phyloP scores from a whole-genome alignment of 2,329 filamentous ascomycete species.

The Colletotrichum noveboracense region DNA sequence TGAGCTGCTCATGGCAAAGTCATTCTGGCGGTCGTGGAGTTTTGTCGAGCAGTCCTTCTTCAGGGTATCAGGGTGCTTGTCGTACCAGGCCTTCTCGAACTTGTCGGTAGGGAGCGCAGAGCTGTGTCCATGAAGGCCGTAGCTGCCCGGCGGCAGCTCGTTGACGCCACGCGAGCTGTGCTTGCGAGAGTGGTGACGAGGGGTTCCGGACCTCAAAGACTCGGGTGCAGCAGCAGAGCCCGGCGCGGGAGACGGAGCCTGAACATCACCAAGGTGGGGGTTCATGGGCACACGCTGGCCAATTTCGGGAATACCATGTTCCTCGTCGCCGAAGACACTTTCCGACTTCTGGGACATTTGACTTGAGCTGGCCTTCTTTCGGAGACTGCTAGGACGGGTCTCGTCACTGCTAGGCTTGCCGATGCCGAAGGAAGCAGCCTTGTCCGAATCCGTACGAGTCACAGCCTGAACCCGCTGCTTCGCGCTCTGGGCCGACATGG shows the following conservation, averaged over 20 bases:
- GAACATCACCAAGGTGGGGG: slow-evolving; percentile 89
- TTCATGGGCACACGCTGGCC: slow-evolving; percentile 94
- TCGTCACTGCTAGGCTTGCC: slow-evolving; percentile 70
- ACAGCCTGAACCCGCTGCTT: slow-evolving; percentile 84
- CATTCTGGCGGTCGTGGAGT: slow-evolving; percentile 61
- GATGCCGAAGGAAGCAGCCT: slow-evolving; percentile 84
- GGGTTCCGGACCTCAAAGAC: slow-evolving; percentile 36
- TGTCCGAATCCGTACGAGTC: slow-evolving; percentile 89
- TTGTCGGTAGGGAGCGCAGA: slow-evolving; percentile 72
- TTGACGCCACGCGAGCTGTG: slow-evolving; percentile 74
- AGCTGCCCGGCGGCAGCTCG: slow-evolving; percentile 81
- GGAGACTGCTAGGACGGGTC: slow-evolving; percentile 41
- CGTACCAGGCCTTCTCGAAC: slow-evolving; percentile 90
- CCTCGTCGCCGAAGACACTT: slow-evolving; percentile 58
- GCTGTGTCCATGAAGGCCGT: slow-evolving; percentile 84
- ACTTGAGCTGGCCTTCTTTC: slow-evolving; percentile 67
- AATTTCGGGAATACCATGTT: slow-evolving; percentile 91
- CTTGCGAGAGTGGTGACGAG: slow-evolving; percentile 69
- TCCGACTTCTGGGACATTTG: slow-evolving; percentile 51
- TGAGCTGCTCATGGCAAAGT: slow-evolving; percentile 87
- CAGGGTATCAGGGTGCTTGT: slow-evolving; percentile 84
- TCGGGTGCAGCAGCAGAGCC: slow-evolving; percentile 41
- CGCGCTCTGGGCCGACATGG: slow-evolving; percentile 79
- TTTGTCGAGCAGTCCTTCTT: slow-evolving; percentile 73
- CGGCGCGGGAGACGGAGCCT: slow-evolving; percentile 86